phyloP scores from a whole-genome alignment of 306 rosid genomes.

The Trifolium repens region DNA sequence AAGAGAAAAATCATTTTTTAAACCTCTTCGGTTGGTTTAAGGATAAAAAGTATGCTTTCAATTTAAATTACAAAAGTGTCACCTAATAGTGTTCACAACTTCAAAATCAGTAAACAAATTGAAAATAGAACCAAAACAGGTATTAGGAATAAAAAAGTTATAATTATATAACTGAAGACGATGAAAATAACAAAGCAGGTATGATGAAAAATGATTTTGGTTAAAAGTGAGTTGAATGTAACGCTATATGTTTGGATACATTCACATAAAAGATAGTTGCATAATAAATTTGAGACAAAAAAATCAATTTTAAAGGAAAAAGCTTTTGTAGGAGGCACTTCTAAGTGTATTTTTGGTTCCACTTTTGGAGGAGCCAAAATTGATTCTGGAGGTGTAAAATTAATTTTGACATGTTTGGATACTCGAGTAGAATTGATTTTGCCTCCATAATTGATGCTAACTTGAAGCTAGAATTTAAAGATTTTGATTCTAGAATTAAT shows the following conservation, averaged over 20 bases:
- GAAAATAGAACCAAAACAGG: not conserved
- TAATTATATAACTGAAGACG: not conserved
- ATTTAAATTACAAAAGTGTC: not conserved
- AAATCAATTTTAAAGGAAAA: not conserved
- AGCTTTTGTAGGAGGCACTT: too few species aligned
- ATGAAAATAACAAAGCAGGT: not conserved
- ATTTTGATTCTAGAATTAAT: not conserved
- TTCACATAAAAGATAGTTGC: not conserved
- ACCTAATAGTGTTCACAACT: not conserved
- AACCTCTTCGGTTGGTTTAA: not conserved
- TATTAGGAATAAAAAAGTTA: not conserved
- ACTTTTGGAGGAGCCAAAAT: not conserved
- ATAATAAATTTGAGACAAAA: not conserved
- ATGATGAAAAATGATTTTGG: not conserved
- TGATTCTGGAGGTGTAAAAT: not conserved
- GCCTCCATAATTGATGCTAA: not conserved
- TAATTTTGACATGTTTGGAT: not conserved
- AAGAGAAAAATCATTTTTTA: constrained; percentile 23
- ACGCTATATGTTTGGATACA: not conserved
- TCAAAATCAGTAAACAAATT: not conserved
- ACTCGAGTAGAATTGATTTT: not conserved
- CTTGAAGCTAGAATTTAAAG: not conserved
- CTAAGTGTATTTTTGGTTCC: not conserved
- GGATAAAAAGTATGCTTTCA: not conserved
- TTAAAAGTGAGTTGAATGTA: not conserved